These are phyloP conservation scores for Ophiostoma quercus DNA, from an alignment of 2,329 filamentous ascomycete genomes.

Conservation along the genomic window DNA sequence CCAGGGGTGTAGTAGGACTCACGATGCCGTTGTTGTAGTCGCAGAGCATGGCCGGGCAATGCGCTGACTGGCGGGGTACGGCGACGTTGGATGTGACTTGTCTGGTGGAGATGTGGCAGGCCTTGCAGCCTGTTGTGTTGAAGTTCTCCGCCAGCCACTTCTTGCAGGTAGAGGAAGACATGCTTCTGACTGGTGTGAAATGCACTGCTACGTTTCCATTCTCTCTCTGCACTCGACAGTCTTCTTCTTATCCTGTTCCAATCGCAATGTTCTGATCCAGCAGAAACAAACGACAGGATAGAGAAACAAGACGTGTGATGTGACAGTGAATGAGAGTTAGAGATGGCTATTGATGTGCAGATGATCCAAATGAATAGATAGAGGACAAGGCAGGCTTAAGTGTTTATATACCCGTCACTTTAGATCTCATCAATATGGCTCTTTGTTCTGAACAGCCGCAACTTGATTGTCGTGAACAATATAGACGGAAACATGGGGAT, in stretches of 20 bases:
- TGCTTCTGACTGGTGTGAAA: background rate
- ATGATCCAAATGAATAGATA: background rate
- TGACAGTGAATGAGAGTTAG: background rate
- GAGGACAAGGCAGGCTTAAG: background rate
- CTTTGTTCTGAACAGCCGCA: background rate
- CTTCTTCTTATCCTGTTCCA: background rate
- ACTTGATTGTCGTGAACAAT: background rate
- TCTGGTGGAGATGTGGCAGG: background rate
- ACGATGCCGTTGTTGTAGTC: constrained; percentile 18
- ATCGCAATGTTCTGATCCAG: background rate
- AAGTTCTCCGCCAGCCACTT: background rate
- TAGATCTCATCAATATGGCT: background rate
- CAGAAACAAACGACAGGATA: background rate
- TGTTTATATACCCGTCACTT: background rate
- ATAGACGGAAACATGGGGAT: background rate
- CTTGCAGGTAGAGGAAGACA: background rate
- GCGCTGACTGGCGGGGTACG: background rate
- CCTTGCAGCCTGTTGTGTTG: background rate
- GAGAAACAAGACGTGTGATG: background rate
- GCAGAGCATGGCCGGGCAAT: constrained; percentile 12
- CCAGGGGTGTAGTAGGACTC: constrained; percentile 1
- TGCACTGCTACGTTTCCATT: background rate
- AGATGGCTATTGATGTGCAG: background rate
- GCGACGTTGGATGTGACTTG: background rate
- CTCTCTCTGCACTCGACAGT: background rate